Conservation (phyloP, 352 stramenopile species). For the Phytophthora fragariae region DNA sequence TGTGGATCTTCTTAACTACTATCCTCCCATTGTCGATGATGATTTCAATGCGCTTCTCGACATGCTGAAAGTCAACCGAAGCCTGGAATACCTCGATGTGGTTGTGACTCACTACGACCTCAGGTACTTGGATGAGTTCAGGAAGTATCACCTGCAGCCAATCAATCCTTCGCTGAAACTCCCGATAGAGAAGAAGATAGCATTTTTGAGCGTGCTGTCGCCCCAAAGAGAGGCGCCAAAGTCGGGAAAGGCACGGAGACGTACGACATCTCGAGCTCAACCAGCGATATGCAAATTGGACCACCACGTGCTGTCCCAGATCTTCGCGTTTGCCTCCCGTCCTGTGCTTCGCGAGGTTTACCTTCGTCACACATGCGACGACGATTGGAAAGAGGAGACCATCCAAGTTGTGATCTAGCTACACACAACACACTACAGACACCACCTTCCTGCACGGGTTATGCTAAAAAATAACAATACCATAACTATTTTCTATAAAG, state of each 20-base stretch:
- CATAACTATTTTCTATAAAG: too few species aligned
- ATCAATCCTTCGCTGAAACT: not conserved
- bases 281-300: not conserved
- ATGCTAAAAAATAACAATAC: too few species aligned
- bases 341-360: not conserved
- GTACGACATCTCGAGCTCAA: not conserved
- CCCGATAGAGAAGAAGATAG: not conserved
- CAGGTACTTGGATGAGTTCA: not conserved
- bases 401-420: not conserved
- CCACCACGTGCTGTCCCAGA: not conserved
- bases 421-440: too few species aligned
- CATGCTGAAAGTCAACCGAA: constrained; percentile 1
- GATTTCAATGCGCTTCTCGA: not conserved
- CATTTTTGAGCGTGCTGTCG: not conserved
- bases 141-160: not conserved
- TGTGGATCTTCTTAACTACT: not conserved
- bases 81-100: constrained; percentile 1
- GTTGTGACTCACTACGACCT: not conserved
- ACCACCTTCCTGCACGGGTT: too few species aligned
- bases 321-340: not conserved
- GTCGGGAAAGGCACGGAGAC: not conserved
- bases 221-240: not conserved
- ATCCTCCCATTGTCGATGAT: not conserved
- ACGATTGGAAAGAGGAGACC: not conserved
- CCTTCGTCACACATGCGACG: not conserved